These are phyloP conservation scores for Nicotiana knightiana DNA, from an alignment of 257 asterid species.

Conservation along the genomic window DNA sequence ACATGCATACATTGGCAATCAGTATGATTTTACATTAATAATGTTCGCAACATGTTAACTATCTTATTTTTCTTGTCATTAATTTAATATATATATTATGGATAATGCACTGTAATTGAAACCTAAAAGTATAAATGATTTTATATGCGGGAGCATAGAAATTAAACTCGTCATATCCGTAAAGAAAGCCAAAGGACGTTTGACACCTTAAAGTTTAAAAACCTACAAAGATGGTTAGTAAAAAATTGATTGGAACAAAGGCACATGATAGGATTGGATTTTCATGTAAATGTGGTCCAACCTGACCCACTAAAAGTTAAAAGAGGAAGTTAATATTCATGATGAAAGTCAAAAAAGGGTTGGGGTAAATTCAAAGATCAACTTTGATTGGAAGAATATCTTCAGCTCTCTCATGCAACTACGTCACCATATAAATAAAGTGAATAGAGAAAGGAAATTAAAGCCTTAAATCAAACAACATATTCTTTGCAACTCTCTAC, in stretches of 20 bases:
- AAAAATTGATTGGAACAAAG: slow-evolving; percentile 5
- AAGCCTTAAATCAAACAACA: not conserved
- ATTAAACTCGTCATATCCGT: not conserved
- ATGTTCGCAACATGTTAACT: too few relatives aligned
- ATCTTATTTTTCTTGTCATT: too few relatives aligned
- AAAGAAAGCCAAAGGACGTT: not conserved
- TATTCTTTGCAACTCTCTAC: slow-evolving; percentile 39
- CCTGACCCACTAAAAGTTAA: slow-evolving; percentile 11
- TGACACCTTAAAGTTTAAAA: not conserved
- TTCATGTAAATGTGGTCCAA: slow-evolving; percentile 22
- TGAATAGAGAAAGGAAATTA: not conserved
- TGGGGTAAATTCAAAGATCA: slow-evolving; percentile 2
- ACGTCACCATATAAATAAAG: not conserved
- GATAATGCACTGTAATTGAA: too few relatives aligned
- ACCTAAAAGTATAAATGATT: too few relatives aligned
- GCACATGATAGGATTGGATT: slow-evolving; percentile 21
- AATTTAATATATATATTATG: too few relatives aligned
- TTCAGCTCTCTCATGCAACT: slow-evolving; percentile 15
- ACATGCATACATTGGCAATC: too few relatives aligned
- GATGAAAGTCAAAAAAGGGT: slow-evolving; percentile 24
- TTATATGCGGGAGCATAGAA: too few relatives aligned
- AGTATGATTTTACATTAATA: too few relatives aligned
- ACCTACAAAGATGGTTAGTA: not conserved
- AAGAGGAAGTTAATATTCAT: slow-evolving; percentile 28
- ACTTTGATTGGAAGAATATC: slow-evolving; percentile 11